Evolutionary conservation across 495 filamentous ascomycete species (phyloP), one percentile per base, ranked within the genome.

Genomic region (Entonaema liquescens): DNA sequence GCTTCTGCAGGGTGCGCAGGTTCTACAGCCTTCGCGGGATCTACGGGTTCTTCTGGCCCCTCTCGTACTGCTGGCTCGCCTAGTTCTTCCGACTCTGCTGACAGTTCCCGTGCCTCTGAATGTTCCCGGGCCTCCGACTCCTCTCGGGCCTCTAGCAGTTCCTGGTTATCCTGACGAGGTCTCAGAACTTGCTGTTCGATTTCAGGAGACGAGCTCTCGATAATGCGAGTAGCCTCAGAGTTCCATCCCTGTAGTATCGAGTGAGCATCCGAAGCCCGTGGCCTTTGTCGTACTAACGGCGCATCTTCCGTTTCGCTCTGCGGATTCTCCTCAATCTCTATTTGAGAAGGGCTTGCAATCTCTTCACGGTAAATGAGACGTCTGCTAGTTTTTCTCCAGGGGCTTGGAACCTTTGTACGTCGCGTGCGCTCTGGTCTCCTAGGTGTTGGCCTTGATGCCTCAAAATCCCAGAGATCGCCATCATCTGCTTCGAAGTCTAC

Each of bases 401-500:
- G 81, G 44, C 81, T 84, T 26, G 80, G 82, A 5, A 84, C 69
- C 65, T 81, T 83, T 47, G 64, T 56, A 67, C 61, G 68, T 56
- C 70, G 72, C 59, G 66, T 57, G 62, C 75, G 59, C 19, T 75
- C 76, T 67, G 63, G 70, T 33, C 50, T 73, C 28, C 57, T 72
- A 6, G 83, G 79, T 1, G 78, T 78, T 25, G 73, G 69, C 9
- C 82, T 79, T 56, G 77, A 75, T 44, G 81, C 83, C 57, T 83
- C 83, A 42, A 83, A 53, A n/a, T 79, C 79, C 78, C 80, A 85
- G 2, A 84, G 69, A 70, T 86, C 84, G 7, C 78, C 75, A 15
- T 83, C 79, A 2, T 81, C 78, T 2, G 77, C 79, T 4, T 81
- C 77, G 6, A 62, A 49, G 17, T 70, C 54, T 15, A 17, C 33